Percentiles rank a stretch among this genome's conserved stretches.
phyloP scores from a whole-genome alignment of 352 stramenopile species.

The Phytophthora pluvialis region DNA sequence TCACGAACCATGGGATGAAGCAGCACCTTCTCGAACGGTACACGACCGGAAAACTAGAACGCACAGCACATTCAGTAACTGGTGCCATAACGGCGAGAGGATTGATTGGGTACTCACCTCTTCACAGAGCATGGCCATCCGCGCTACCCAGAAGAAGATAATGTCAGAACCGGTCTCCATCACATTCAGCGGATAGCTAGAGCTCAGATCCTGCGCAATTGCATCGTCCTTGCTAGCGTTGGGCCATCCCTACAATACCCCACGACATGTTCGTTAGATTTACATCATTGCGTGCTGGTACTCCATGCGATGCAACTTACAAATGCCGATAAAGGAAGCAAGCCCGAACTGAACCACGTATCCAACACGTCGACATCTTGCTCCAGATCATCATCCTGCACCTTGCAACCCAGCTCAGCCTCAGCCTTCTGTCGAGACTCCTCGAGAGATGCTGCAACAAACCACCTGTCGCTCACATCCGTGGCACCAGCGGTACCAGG shows the following conservation, averaged over 20 bases:
- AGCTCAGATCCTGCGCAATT: constrained; percentile 32
- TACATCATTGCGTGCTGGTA: not conserved
- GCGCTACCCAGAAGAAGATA: constrained; percentile 99
- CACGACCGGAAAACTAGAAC: constrained; percentile 87
- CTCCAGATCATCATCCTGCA: constrained; percentile 88
- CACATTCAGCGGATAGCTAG: constrained; percentile 69
- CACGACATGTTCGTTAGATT: constrained; percentile 51
- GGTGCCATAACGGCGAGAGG: not conserved
- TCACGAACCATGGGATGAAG: constrained; percentile 99
- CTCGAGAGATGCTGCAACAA: constrained; percentile 93
- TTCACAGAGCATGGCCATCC: constrained; percentile 99
- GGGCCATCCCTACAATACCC: constrained; percentile 90
- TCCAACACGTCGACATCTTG: constrained; percentile 99
- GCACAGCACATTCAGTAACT: not conserved
- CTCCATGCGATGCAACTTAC: constrained; percentile 34
- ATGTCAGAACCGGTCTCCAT: constrained; percentile 98
- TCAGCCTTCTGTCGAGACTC: constrained; percentile 92
- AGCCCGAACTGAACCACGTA: constrained; percentile 99
- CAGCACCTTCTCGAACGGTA: constrained; percentile 99
- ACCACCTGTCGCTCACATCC: constrained; percentile 83
- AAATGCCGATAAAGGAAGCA: constrained; percentile 93
- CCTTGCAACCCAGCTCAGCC: constrained; percentile 71
- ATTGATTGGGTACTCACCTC: constrained; percentile 68
- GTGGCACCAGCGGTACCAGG: constrained; percentile 9
- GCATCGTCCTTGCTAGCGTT: constrained; percentile 67